Evolutionary conservation across 2,329 filamentous ascomycete species (phyloP), one percentile per base, ranked within the genome.

Genomic region (Clonostachys rhizophaga): DNA sequence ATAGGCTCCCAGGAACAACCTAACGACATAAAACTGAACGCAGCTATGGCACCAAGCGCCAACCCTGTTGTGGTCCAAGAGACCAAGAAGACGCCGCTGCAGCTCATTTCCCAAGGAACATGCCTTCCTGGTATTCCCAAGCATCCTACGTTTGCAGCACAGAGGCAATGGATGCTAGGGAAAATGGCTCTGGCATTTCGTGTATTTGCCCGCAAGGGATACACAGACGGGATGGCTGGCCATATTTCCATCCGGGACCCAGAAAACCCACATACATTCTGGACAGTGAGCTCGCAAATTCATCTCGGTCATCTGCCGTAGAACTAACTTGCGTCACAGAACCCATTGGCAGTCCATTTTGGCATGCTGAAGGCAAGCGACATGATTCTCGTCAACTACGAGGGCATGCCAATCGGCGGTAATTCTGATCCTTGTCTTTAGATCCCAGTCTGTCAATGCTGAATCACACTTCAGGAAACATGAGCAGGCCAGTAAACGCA

Each of bases 131-230:
- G 59, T 1, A 59, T 62, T 5, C 59, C 59, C 1, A 52, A 44
- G 1, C 53, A 57, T 35, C 49, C 52, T 3, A 44, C 58, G 43
- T 61, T 60, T 44, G 42, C 50, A 1, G 54, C 53, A 0, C 55
- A 62, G 10, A 51, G 59, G n/a, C 50, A 59, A 39, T 60, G 58
- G 58, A 57, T 58, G 44, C 69, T 85, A 5, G 73, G 79, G 36
- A 82, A 86, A 59, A 83, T 85, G 70, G 79, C 82, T 7, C 75
- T 77, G 5, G 83, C 81, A 5, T 89, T 89, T 64, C 80, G 85
- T 30, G 75, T 86, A 58, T 87, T 86, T 60, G 72, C 81, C 2
- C 76, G 83, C 42, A 76, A 80, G 55, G 81, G 80, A 44, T 86
- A 81, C 63, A 81, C 79, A 1, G 84, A 88, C 63, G 85, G 85